Evolutionary conservation across 495 filamentous ascomycete genomes (phyloP), one percentile per base, ranked within the genome.

Genomic region (Talaromyces adpressus): DNA sequence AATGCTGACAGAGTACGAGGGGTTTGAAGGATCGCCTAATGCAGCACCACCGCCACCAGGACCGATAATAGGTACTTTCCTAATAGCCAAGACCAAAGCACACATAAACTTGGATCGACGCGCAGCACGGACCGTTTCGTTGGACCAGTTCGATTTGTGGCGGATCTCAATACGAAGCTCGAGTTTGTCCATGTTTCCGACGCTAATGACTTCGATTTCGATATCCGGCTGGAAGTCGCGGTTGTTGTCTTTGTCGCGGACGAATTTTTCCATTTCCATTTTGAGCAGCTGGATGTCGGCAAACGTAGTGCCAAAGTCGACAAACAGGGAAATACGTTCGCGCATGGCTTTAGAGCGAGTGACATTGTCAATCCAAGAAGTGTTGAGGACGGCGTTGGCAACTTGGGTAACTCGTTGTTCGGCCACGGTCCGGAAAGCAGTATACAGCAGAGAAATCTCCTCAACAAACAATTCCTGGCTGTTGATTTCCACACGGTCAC

Each of bases 91-190:
- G 6, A 96, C 87, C 47, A 98, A 81, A 3, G 94, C 94, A 69
- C 92, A 96, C 86, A 98, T 94, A 78, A 98, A 97, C 73, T 96
- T 97, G 69, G 90, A 94, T 61, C 93, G 88, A 49, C 94, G 87
- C 16, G 89, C 83, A 23, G 89, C 85, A 23, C 93, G 88, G 45
- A 98, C 81, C 30, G 85, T 82, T 64, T 96, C 93, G 72, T 95
- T 97, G 53, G 93, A 86, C 94, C 94, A 98, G 77, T 98, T 98
- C 65, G 89, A 89, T 71, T 97, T 97, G 80, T 97, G 92, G 63
- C 86, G 86, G 69, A 97, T 91, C 65, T 90, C 88, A 41, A 94
- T 83, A 64, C 85, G 86, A 39, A 98, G 83, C 67, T 89, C 84
- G 29, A 98, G 79, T 72, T 95, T 94, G 72, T 96, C 90, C 80